Conservation (phyloP, 208 protist species). For the Crithidia expoeki region DNA sequence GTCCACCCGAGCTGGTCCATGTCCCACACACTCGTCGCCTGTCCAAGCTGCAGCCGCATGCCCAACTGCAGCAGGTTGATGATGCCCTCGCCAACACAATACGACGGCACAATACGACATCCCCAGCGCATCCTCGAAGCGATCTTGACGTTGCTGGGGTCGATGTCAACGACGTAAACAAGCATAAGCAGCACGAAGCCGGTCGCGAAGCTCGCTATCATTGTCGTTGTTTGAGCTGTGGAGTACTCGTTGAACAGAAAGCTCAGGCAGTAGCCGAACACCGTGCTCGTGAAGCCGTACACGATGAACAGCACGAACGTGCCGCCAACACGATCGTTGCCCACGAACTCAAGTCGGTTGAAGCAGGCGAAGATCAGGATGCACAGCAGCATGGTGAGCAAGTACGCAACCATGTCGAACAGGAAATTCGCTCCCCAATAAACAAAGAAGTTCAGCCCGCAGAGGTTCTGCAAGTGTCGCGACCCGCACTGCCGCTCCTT, state of each 20-base stretch:
- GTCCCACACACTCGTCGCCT: conserved; percentile 34
- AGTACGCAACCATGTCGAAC: conserved; percentile 68
- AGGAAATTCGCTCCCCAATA: conserved; percentile 85
- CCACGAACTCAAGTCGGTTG: conserved; percentile 61
- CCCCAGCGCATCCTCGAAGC: conserved; percentile 44
- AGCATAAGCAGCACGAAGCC: conserved; percentile 76
- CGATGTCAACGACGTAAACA: conserved; percentile 50
- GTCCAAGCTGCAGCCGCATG: conserved; percentile 35
- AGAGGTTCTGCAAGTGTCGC: conserved; percentile 76
- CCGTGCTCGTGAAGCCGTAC: conserved; percentile 68
- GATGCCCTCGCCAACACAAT: conserved; percentile 81
- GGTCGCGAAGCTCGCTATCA: conserved; percentile 77
- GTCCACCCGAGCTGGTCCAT: conserved; percentile 58
- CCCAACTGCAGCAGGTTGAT: conserved; percentile 53
- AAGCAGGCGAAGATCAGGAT: conserved; percentile 71
- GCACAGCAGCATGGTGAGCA: conserved; percentile 63
- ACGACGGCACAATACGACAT: conserved; percentile 76
- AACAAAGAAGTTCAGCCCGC: conserved; percentile 53
- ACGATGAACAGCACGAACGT: conserved; percentile 64
- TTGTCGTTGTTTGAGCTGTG: conserved; percentile 66
- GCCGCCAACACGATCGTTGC: conserved; percentile 31
- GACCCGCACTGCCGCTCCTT: conserved; percentile 76
- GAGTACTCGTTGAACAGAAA: conserved; percentile 74
- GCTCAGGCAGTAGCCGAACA: conserved; percentile 63
- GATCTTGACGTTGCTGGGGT: conserved; percentile 43